These are phyloP conservation scores for Hyaloscypha hepaticicola DNA, from an alignment of 495 filamentous ascomycete species.

Conservation along the genomic window DNA sequence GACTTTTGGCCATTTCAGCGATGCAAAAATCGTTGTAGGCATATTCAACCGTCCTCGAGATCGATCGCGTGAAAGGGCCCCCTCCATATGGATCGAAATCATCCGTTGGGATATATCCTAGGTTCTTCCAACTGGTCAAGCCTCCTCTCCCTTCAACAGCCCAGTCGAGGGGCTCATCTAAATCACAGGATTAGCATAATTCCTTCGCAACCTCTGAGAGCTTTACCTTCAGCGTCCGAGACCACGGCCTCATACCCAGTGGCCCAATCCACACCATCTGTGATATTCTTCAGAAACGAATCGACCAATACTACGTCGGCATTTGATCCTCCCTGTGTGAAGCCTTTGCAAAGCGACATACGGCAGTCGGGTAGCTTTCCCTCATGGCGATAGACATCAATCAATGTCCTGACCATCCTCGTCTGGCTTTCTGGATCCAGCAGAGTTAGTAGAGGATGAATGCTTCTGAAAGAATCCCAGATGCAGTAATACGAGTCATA, in stretches of 20 bases:
- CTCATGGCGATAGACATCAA: slow-evolving; percentile 70
- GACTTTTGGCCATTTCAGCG: slow-evolving; percentile 56
- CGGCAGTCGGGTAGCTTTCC: slow-evolving; percentile 52
- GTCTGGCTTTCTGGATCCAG: slow-evolving; percentile 65
- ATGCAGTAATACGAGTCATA: slow-evolving; percentile 75
- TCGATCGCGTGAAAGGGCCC: slow-evolving; percentile 66
- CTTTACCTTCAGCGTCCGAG: slow-evolving; percentile 48
- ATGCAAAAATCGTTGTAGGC: slow-evolving; percentile 78
- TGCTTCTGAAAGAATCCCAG: slow-evolving; percentile 75
- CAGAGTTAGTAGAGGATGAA: slow-evolving; percentile 70
- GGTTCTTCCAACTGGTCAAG: slow-evolving; percentile 52
- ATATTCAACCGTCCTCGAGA: slow-evolving; percentile 75
- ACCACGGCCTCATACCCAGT: slow-evolving; percentile 70
- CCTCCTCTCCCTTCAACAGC: slow-evolving; percentile 69
- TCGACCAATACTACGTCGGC: slow-evolving; percentile 67
- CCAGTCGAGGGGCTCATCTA: slow-evolving; percentile 59
- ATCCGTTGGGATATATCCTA: slow-evolving; percentile 68
- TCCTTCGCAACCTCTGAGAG: slow-evolving; percentile 32
- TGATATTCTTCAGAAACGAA: slow-evolving; percentile 67
- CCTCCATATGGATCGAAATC: slow-evolving; percentile 68
- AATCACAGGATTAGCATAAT: not conserved
- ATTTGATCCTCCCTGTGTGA: slow-evolving; percentile 76
- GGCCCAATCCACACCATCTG: slow-evolving; percentile 62
- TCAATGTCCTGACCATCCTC: slow-evolving; percentile 66
- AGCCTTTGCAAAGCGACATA: slow-evolving; percentile 66